Percentiles rank a stretch among this genome's conserved stretches.
Conservation (phyloP, 2,329 filamentous ascomycete species). For the Lecanicillium sp. region DNA sequence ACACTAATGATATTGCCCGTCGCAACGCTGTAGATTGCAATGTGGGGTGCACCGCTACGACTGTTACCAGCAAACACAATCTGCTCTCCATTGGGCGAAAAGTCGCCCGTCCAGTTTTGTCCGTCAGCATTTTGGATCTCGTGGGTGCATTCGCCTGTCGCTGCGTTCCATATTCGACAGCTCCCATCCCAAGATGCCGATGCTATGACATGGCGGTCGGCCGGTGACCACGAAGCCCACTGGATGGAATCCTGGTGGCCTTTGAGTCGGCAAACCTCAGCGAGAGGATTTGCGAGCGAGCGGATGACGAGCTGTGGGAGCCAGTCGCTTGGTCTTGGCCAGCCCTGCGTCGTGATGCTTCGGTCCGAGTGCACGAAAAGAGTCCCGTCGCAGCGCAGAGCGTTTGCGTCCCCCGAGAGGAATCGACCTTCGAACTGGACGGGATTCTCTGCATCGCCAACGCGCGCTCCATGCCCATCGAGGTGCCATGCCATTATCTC, state of each 20-base stretch:
- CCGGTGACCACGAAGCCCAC: constrained; percentile 9
- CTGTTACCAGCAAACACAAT: constrained; percentile 4
- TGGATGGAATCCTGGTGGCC: constrained; percentile 8
- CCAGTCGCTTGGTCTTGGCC: constrained; percentile 5
- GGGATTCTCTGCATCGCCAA: neutral
- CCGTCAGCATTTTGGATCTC: neutral
- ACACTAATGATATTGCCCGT: constrained; percentile 1
- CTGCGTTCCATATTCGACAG: constrained; percentile 8
- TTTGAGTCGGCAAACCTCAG: constrained; percentile 6
- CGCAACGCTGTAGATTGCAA: constrained; percentile 3
- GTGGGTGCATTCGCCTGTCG: constrained; percentile 2
- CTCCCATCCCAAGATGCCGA: constrained; percentile 6
- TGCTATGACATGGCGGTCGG: constrained; percentile 3
- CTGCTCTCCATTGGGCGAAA: constrained; percentile 8
- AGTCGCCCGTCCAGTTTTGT: constrained; percentile 7
- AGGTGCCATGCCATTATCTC: constrained; percentile 5
- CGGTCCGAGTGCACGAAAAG: constrained; percentile 7
- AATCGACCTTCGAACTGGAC: constrained; percentile 4
- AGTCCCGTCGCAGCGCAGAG: constrained; percentile 2
- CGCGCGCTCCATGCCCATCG: neutral
- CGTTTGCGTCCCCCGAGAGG: constrained; percentile 1
- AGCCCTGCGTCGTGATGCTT: constrained; percentile 7
- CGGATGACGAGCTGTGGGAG: constrained; percentile 11
- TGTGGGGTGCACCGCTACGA: neutral
- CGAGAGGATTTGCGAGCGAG: neutral